Base-by-base conservation (phyloP, 345 rosid genomes). In the Anacardium occidentale region DNA sequence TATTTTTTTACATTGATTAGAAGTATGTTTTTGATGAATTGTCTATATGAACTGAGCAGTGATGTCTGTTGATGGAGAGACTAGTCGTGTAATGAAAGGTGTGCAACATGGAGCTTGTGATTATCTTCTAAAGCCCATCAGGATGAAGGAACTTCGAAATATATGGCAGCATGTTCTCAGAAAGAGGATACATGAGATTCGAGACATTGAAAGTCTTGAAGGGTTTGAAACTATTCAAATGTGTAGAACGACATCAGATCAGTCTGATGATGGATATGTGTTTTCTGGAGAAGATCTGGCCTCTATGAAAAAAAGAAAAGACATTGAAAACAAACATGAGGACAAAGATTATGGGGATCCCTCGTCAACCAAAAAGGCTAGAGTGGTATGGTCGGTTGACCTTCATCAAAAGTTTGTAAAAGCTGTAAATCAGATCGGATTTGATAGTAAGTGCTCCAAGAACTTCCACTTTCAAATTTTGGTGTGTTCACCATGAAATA, bases 1-100 rank as follows among this genome's bases (percentile, higher is more conserved):
- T 69, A 44, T 70, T 73, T 61, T 62, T 4, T 34, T 42, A 12
- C 61, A 56, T 76, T n/a, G 52, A 34, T 5, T 55, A 5, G 26
- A 58, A 62, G 34, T 13, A 5, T 66, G 77, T 77, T 68, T 74
- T 78, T 87, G 66, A 75, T 26, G 54, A 44, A 42, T 60, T 44
- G n/a, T 53, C 7, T 74, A 73, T 60, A 45, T 80, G 60, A 32
- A 58, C 25, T 66, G 71, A 53, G 20, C 86, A 90, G 98, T 94
- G 97, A 94, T 94, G 98, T 90, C 95, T 9, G 98, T 94, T 20
- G 98, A 94, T 25, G 98, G 99, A 13, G 98, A 95, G 53, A 95
- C 97, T 0, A 95, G 91, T 66, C 71, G 96, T 37, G 98, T 94
- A 2, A 92, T 92, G 98, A 94, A 94, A 77, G 98, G 98, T 0